These are phyloP conservation scores for Lojkania enalia DNA, from an alignment of 2,329 filamentous ascomycete species.

Conservation along the genomic window DNA sequence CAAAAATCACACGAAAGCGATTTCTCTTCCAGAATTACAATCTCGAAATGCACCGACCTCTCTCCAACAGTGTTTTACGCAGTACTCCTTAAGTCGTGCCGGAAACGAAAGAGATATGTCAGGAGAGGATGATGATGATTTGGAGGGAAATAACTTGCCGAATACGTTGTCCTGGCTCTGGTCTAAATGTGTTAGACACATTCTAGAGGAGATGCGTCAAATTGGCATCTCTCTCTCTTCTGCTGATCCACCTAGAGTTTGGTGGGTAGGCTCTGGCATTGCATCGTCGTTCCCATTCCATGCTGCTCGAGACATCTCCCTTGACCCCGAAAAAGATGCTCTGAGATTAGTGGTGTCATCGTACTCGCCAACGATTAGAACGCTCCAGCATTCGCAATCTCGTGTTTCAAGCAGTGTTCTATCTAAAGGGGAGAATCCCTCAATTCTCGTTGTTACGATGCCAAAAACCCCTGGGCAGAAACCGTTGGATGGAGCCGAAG, in stretches of 20 bases:
- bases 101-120: background rate
- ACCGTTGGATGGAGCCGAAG: background rate
- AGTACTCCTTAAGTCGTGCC: background rate
- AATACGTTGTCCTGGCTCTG: slow-evolving; percentile 2
- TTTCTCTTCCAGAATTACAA: background rate
- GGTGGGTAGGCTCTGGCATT: slow-evolving; percentile 5
- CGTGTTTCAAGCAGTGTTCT: too few relatives aligned
- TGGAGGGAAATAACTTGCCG: background rate
- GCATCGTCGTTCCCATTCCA: slow-evolving; percentile 3
- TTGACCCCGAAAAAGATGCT: too few relatives aligned
- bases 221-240: background rate
- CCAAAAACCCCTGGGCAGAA: background rate
- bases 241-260: slow-evolving; percentile 2
- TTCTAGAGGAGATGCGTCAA: background rate
- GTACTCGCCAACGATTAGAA: too few relatives aligned
- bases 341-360: too few relatives aligned
- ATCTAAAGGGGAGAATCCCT: too few relatives aligned
- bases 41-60: background rate
- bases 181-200: background rate
- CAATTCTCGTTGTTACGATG: background rate
- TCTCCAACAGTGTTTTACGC: background rate
- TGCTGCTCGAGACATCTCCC: too few relatives aligned
- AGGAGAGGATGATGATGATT: background rate
- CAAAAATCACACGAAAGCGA: background rate
- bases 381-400: too few relatives aligned